phyloP scores from a whole-genome alignment of 2,329 filamentous ascomycete genomes.

The Ploettnerulaceae sp. region DNA sequence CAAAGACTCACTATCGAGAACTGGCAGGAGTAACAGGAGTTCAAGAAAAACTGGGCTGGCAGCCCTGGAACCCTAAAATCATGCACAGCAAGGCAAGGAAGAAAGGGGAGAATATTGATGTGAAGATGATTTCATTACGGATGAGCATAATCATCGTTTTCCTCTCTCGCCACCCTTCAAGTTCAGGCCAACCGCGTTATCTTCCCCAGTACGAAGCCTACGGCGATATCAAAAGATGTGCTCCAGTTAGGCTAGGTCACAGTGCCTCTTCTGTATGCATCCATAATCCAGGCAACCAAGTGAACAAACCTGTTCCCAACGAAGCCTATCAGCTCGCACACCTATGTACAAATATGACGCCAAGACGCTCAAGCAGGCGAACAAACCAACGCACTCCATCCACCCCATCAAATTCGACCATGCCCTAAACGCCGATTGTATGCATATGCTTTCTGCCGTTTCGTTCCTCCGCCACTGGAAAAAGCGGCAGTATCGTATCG shows the following conservation, averaged over 20 bases:
- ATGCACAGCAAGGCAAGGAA: too few species aligned
- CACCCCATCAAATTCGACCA: background rate
- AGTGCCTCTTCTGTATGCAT: background rate
- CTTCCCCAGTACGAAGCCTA: too few species aligned
- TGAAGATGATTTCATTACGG: slow-evolving; percentile 3
- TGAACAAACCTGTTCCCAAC: background rate
- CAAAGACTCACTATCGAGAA: too few species aligned
- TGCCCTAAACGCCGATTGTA: slow-evolving; percentile 12
- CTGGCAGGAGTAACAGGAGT: too few species aligned
- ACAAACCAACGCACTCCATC: background rate
- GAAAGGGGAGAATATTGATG: background rate
- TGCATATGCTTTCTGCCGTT: slow-evolving; percentile 10
- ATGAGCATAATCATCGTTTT: slow-evolving; percentile 2
- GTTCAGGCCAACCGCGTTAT: too few species aligned
- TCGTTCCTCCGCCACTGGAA: background rate
- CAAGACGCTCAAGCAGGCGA: background rate
- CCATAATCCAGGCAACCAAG: background rate
- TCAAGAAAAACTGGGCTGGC: too few species aligned
- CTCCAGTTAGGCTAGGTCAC: too few species aligned
- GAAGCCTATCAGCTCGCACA: background rate
- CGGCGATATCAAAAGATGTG: too few species aligned
- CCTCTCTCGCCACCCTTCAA: background rate
- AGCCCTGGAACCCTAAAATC: too few species aligned
- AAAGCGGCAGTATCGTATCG: slow-evolving; percentile 10
- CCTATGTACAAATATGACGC: background rate